phyloP scores from a whole-genome alignment of 208 protist genomes.

The Phytomonas sp. region DNA sequence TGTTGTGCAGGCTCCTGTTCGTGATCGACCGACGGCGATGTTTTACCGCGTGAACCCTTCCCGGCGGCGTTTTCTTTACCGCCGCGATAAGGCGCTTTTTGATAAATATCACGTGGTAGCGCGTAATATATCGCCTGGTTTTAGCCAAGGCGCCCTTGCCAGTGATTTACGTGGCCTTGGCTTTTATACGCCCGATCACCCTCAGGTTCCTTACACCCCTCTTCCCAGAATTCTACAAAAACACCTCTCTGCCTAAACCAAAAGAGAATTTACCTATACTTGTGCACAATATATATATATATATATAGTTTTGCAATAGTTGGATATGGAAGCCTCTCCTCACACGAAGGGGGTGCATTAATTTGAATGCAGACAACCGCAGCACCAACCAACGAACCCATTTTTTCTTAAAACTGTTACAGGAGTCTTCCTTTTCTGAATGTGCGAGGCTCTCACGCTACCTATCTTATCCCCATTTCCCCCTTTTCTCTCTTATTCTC shows the following conservation, averaged over 20 bases:
- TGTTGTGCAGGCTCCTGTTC: constrained; percentile 30
- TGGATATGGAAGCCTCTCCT: too few relatives aligned
- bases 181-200: constrained; percentile 81
- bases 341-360: too few relatives aligned
- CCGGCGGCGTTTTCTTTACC: constrained; percentile 71
- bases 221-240: neutral
- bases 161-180: constrained; percentile 77
- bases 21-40: constrained; percentile 33
- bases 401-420: too few relatives aligned
- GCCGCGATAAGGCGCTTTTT: constrained; percentile 80
- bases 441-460: too few relatives aligned
- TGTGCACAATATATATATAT: constrained; percentile 5
- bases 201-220: constrained; percentile 57
- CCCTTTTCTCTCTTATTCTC: too few relatives aligned
- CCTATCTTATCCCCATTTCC: too few relatives aligned
- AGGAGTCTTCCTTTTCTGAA: too few relatives aligned
- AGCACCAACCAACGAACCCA: too few relatives aligned
- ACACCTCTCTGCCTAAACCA: too few relatives aligned
- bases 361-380: too few relatives aligned
- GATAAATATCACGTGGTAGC: constrained; percentile 79
- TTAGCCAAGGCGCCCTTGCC: constrained; percentile 61
- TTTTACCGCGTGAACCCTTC: constrained; percentile 59
- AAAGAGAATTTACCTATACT: too few relatives aligned
- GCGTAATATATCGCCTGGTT: constrained; percentile 73
- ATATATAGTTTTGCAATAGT: neutral